A percentile compares a stretch with the other conserved stretches of the same genome.
Evolutionary conservation across 2,329 filamentous ascomycete genomes (phyloP).

Genomic region (Furcasterigmium furcatum): DNA sequence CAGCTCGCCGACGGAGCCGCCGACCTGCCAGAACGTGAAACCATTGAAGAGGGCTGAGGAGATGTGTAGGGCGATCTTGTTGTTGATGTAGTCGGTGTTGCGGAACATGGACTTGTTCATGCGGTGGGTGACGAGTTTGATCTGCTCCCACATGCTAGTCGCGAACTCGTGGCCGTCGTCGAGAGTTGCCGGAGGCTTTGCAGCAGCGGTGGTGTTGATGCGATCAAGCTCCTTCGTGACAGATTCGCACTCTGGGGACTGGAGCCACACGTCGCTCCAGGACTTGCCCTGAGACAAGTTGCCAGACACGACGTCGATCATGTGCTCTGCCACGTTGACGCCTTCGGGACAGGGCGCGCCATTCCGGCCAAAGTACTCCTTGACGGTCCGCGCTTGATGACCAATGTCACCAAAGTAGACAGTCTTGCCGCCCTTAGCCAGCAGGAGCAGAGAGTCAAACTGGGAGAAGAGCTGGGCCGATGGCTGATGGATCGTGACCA

Average conservation of each 20-base stretch:
- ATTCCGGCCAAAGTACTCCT: conserved; percentile 57
- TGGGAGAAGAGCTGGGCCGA: conserved; percentile 52
- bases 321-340: conserved; percentile 69
- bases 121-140: conserved; percentile 27
- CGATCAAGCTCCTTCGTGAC: conserved; percentile 56
- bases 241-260: conserved; percentile 51
- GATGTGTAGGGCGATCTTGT: conserved; percentile 33
- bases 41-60: conserved; percentile 42
- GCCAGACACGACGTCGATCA: conserved; percentile 50
- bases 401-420: conserved; percentile 89
- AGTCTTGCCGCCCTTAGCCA: conserved; percentile 57
- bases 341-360: conserved; percentile 56
- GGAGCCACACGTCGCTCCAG: conserved; percentile 55
- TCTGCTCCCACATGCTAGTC: conserved; percentile 33
- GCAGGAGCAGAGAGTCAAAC: conserved; percentile 53
- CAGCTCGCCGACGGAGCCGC: conserved; percentile 32
- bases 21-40: conserved; percentile 47
- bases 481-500: conserved; percentile 47
- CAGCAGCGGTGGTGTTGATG: conserved; percentile 44
- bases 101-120: conserved; percentile 27
- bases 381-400: conserved; percentile 66
- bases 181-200: neutral
- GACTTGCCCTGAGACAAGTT: conserved; percentile 34
- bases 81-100: conserved; percentile 24
- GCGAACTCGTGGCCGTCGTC: conserved; percentile 22